Percentiles rank a stretch among this genome's conserved stretches.
Evolutionary conservation across 805 yeast species (phyloP).

Genomic region (Wickerhamiella sergipiensis): DNA sequence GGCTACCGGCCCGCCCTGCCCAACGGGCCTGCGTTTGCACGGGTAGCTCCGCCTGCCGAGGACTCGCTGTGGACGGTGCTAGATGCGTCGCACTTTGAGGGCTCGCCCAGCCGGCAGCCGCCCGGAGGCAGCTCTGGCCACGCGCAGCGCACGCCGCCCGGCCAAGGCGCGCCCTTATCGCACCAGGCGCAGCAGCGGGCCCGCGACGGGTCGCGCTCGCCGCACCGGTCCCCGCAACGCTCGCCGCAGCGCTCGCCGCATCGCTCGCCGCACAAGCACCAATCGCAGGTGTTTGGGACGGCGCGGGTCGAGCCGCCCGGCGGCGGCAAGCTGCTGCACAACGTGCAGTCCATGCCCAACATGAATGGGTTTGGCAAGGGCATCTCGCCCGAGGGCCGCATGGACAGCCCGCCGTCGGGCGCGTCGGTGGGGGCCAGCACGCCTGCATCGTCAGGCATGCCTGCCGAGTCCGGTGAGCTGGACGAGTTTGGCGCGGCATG

Average conservation of each 20-base stretch:
- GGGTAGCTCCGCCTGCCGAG: background rate
- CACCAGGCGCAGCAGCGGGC: background rate
- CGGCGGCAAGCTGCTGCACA: background rate
- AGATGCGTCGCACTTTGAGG: background rate
- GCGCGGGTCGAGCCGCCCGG: background rate
- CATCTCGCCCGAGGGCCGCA: background rate
- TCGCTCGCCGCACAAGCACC: background rate
- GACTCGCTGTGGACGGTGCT: background rate
- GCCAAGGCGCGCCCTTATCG: background rate
- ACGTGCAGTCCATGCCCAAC: background rate
- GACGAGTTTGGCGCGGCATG: background rate
- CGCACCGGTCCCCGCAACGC: background rate
- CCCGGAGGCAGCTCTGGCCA: too few relatives aligned
- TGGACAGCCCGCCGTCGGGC: background rate
- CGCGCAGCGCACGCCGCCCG: background rate
- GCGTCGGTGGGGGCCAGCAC: background rate
- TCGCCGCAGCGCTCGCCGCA: too few relatives aligned
- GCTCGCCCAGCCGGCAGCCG: background rate
- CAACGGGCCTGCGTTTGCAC: background rate
- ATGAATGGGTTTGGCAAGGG: background rate
- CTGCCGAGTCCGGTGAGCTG: background rate
- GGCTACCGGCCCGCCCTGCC: background rate
- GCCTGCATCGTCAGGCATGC: background rate
- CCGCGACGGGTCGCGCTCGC: background rate
- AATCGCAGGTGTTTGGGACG: background rate